A percentile compares a stretch with the other conserved stretches of the same genome.
Conservation (phyloP, 2,329 filamentous ascomycete genomes). For the Hypocreales sp. region DNA sequence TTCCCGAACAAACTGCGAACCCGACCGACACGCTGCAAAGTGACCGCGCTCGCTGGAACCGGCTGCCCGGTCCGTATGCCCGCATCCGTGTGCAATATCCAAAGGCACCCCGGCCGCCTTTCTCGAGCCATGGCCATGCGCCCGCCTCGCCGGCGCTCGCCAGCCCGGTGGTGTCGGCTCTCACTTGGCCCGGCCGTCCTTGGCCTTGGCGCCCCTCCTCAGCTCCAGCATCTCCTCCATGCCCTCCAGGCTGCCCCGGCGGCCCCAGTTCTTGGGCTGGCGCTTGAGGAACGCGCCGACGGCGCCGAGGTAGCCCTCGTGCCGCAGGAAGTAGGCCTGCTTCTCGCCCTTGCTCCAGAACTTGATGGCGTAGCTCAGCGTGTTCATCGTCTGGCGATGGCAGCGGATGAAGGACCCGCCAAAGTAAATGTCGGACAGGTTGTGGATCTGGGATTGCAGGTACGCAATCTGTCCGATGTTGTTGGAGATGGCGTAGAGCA, state of each 20-base stretch:
- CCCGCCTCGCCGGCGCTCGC: too few species aligned
- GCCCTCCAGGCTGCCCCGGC: slow-evolving; percentile 60
- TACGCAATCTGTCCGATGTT: slow-evolving; percentile 98
- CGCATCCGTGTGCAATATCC: too few species aligned
- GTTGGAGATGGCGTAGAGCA: slow-evolving; percentile 92
- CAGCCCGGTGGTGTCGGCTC: too few species aligned
- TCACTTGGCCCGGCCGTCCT: slow-evolving; percentile 1
- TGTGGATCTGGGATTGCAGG: slow-evolving; percentile 90
- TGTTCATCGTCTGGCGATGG: slow-evolving; percentile 96
- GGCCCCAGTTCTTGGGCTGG: slow-evolving; percentile 82
- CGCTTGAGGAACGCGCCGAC: slow-evolving; percentile 90
- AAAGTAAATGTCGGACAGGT: slow-evolving; percentile 87
- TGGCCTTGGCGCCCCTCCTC: slow-evolving; percentile 8
- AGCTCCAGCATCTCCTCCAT: slow-evolving; percentile 16
- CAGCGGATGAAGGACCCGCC: slow-evolving; percentile 93
- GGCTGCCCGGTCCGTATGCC: too few species aligned
- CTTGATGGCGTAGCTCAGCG: slow-evolving; percentile 86
- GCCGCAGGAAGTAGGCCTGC: slow-evolving; percentile 87
- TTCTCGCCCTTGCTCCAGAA: slow-evolving; percentile 94
- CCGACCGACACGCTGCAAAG: too few species aligned
- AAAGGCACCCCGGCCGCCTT: too few species aligned
- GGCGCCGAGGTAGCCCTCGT: slow-evolving; percentile 88
- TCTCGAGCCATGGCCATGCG: too few species aligned
- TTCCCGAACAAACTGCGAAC: too few species aligned
- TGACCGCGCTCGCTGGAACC: too few species aligned